These are phyloP conservation scores for Nicotiana sylvestris DNA, from an alignment of 257 asterid genomes.

Conservation along the genomic window DNA sequence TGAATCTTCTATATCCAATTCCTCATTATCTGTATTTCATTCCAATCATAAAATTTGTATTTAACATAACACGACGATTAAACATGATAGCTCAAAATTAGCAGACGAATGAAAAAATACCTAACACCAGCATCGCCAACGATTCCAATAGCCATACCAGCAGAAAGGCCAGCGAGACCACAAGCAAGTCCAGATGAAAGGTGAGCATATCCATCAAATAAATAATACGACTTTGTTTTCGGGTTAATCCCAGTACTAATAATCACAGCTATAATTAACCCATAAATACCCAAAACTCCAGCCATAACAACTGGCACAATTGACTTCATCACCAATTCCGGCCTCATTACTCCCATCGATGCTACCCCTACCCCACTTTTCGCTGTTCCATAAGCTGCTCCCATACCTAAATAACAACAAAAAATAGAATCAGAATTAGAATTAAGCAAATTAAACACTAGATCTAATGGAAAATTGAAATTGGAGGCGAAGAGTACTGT, in stretches of 20 bases:
- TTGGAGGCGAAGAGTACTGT: not conserved
- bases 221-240: slow-evolving; percentile 58
- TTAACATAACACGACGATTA: not conserved
- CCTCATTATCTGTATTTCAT: not conserved
- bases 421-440: not conserved
- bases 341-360: slow-evolving; percentile 78
- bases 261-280: slow-evolving; percentile 68
- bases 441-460: not conserved
- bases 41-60: not conserved
- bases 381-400: slow-evolving; percentile 72
- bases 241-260: slow-evolving; percentile 74
- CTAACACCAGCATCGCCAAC: slow-evolving; percentile 76
- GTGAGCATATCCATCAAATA: slow-evolving; percentile 66
- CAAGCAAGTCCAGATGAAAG: slow-evolving; percentile 68
- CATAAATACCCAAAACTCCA: slow-evolving; percentile 78
- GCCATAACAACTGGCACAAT: slow-evolving; percentile 88
- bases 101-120: slow-evolving; percentile 8
- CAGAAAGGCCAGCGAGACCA: slow-evolving; percentile 76
- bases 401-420: slow-evolving; percentile 46
- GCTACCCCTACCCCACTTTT: slow-evolving; percentile 88
- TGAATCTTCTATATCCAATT: not conserved
- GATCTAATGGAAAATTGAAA: slow-evolving; percentile 27
- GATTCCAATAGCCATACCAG: slow-evolving; percentile 79
- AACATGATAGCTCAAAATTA: not conserved
- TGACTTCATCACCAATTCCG: slow-evolving; percentile 75